Evolutionary conservation across 371 early-diverging fungal species (phyloP), one percentile per base, ranked within the genome.

Genomic region (Mortierella polycephala): DNA sequence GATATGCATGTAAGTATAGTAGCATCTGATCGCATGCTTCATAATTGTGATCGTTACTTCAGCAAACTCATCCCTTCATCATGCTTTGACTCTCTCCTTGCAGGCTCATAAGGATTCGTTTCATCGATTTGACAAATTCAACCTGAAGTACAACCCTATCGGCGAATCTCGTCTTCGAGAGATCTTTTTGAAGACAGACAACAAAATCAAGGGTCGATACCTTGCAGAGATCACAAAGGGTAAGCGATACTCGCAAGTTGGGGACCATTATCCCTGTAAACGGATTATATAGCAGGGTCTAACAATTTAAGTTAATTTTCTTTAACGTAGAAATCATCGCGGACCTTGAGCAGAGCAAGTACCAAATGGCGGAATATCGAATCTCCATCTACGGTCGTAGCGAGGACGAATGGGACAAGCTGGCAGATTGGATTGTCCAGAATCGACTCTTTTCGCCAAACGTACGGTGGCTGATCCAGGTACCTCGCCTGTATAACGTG

Each of bases 91-190:
- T 60, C 90, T 69, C 88, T 93, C 4, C 93, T 93, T 81, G 91
- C 61, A 85, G 85, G 93, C 93, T 0, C 93, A 94, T 70, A 91
- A 91, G 60, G 93, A 93, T 68, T 90, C 95, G 2, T 94, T 94
- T 82, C 93, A 98, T 82, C 89, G 98, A 39, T 98, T 98, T 72
- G 98, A 99, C 86, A 96, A 97, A 83, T 98, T 99, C 88, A 98
- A 98, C 82, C 85, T 96, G 53, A 98, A 99, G 83, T 99, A 98
- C 84, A 98, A 98, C 72, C 98, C 98, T 5, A 89, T 96, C 42
- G 97, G 97, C 21, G 88, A 87, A 64, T 85, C 86, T 30, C 83
- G 87, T 54, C 75, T 90, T 52, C 85, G 95, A 52, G 95, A 94
- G 81, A 94, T 96, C 50, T 96, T 96, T 71, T 80, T 96, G 85